Percentiles rank a stretch among this genome's conserved stretches.
Evolutionary conservation across 1,139 yeast genomes (phyloP).

Genomic region (Oligophagozyma castellii): DNA sequence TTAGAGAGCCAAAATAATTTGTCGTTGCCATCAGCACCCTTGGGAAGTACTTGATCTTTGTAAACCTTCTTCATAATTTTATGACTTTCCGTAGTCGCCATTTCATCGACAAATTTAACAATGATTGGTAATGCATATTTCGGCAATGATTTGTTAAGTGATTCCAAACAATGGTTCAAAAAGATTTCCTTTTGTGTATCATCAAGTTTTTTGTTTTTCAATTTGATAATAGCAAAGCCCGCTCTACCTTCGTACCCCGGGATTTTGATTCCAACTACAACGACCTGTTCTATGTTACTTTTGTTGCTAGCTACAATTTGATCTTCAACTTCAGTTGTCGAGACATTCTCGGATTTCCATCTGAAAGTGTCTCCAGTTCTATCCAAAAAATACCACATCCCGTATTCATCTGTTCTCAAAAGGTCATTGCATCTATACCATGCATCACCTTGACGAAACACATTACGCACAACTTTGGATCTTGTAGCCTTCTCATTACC

Average conservation of each 20-base stretch:
- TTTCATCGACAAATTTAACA: slow-evolving; percentile 48
- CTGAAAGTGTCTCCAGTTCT: slow-evolving; percentile 92
- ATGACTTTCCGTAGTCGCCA: slow-evolving; percentile 68
- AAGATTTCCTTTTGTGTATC: slow-evolving; percentile 24
- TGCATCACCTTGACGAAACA: slow-evolving; percentile 78
- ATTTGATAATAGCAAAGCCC: slow-evolving; percentile 72
- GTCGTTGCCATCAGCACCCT: slow-evolving; percentile 48
- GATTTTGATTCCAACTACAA: slow-evolving; percentile 80
- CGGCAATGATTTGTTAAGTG: slow-evolving; percentile 45
- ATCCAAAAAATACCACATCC: slow-evolving; percentile 74
- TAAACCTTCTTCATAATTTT: slow-evolving; percentile 71
- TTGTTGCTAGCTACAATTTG: slow-evolving; percentile 34
- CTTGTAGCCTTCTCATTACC: slow-evolving; percentile 71
- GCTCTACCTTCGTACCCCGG: slow-evolving; percentile 93
- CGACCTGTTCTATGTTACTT: slow-evolving; percentile 42
- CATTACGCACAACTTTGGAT: slow-evolving; percentile 58
- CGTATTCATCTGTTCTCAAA: slow-evolving; percentile 52
- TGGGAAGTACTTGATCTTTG: slow-evolving; percentile 66
- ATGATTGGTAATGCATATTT: slow-evolving; percentile 81
- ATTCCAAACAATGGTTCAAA: slow-evolving; percentile 28
- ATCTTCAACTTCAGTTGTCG: slow-evolving; percentile 88
- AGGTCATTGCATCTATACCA: slow-evolving; percentile 87
- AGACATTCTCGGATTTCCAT: slow-evolving; percentile 94
- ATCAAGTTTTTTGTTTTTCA: slow-evolving; percentile 26
- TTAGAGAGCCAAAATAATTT: slow-evolving; percentile 57